Percentiles rank a stretch among this genome's conserved stretches.
Evolutionary conservation across 306 rosid genomes (phyloP).

Genomic region (Cicer pinnatifidum): DNA sequence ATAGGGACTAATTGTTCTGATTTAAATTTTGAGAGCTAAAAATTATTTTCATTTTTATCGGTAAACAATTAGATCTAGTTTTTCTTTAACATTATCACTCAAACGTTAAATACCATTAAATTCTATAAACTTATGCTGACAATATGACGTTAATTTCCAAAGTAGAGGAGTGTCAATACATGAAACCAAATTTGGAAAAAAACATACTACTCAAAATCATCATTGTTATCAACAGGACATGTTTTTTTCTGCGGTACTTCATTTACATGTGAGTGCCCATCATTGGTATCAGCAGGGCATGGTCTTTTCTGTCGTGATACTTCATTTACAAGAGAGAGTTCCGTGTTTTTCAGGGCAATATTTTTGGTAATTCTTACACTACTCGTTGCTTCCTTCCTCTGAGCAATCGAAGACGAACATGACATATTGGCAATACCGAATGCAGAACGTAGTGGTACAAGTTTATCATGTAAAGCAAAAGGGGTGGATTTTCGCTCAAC

Average conservation of each 20-base stretch:
- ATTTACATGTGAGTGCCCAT: background rate
- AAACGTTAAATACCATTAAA: background rate
- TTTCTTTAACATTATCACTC: too few species aligned
- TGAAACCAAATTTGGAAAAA: slow-evolving; percentile 31
- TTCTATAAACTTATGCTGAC: background rate
- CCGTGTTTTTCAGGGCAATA: slow-evolving; percentile 44
- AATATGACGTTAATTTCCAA: background rate
- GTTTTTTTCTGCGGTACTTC: slow-evolving; percentile 9
- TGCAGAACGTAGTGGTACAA: slow-evolving; percentile 48
- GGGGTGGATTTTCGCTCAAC: slow-evolving; percentile 46
- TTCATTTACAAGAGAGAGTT: slow-evolving; percentile 53
- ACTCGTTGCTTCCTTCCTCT: slow-evolving; percentile 45
- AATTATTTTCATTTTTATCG: too few species aligned
- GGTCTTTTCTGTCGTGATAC: slow-evolving; percentile 73
- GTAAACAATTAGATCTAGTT: too few species aligned
- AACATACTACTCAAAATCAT: slow-evolving; percentile 50
- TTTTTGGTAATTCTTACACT: slow-evolving; percentile 47
- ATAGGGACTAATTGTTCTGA: too few species aligned
- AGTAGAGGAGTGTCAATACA: background rate
- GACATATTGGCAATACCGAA: slow-evolving; percentile 44
- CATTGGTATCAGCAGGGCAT: slow-evolving; percentile 45
- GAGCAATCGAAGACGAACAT: slow-evolving; percentile 49
- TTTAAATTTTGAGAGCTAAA: too few species aligned
- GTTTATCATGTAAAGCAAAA: slow-evolving; percentile 53
- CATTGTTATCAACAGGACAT: slow-evolving; percentile 18